These are phyloP conservation scores for Sugiyamaella mastotermitis DNA, from an alignment of 805 yeast species.

Conservation along the genomic window DNA sequence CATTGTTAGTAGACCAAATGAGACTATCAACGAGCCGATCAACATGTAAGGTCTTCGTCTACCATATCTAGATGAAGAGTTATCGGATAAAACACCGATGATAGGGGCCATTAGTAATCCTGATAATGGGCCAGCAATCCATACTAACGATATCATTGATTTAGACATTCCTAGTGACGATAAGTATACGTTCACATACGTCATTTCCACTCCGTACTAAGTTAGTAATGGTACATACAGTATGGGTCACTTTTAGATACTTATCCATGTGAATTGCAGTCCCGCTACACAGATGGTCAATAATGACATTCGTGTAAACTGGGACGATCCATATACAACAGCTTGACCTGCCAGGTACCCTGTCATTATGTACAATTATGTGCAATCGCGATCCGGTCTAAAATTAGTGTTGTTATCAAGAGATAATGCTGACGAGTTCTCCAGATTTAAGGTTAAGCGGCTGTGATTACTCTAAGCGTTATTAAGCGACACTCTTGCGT, in stretches of 20 bases:
- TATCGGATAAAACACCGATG: slow-evolving; percentile 53
- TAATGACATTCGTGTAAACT: slow-evolving; percentile 17
- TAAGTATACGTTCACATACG: slow-evolving; percentile 56
- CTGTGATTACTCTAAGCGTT: too few species aligned
- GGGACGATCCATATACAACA: slow-evolving; percentile 11
- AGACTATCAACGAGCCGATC: slow-evolving; percentile 46
- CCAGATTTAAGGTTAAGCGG: too few species aligned
- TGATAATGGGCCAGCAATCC: slow-evolving; percentile 67
- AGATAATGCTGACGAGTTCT: too few species aligned
- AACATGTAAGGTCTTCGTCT: slow-evolving; percentile 54
- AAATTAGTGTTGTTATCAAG: too few species aligned
- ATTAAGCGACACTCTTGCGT: too few species aligned
- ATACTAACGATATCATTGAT: slow-evolving; percentile 48
- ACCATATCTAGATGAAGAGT: slow-evolving; percentile 34
- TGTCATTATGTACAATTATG: too few species aligned
- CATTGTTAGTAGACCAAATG: slow-evolving; percentile 39
- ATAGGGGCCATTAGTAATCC: slow-evolving; percentile 62
- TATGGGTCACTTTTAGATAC: slow-evolving; percentile 6
- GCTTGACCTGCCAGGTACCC: slow-evolving; percentile 19
- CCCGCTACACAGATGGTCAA: slow-evolving; percentile 44
- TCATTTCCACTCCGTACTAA: slow-evolving; percentile 49
- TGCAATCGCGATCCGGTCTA: too few species aligned
- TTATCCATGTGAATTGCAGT: slow-evolving; percentile 53
- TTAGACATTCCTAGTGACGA: slow-evolving; percentile 54
- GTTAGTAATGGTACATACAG: not conserved